Evolutionary conservation across 192 early-diverging fungal species (phyloP).

Genomic region (Linnemannia exigua): DNA sequence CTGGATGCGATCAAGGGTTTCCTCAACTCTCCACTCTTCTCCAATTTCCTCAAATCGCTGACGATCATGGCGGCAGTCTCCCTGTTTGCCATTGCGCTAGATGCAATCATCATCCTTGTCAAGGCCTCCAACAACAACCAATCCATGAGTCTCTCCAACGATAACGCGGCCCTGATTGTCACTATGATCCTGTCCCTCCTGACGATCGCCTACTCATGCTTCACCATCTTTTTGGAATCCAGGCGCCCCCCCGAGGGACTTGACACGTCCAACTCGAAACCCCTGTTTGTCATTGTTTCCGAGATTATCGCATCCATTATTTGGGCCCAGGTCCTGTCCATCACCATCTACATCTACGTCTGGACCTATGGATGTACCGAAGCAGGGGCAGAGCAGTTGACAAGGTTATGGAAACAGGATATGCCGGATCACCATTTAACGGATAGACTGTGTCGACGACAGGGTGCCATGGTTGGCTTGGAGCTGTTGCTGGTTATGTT

Average conservation of each 20-base stretch:
- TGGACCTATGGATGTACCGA: constrained; percentile 50
- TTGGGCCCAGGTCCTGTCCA: constrained; percentile 44
- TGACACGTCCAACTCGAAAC: constrained; percentile 47
- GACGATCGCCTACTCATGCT: constrained; percentile 51
- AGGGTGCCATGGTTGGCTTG: constrained; percentile 50
- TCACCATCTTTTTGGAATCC: constrained; percentile 56
- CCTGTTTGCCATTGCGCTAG: constrained; percentile 41
- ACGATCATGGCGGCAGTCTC: constrained; percentile 42
- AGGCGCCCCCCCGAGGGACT: constrained; percentile 46
- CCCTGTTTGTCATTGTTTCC: constrained; percentile 45
- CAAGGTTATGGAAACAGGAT: constrained; percentile 23
- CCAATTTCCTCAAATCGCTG: constrained; percentile 37
- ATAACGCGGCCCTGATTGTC: constrained; percentile 38
- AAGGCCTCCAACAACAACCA: constrained; percentile 13
- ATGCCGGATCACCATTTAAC: constrained; percentile 19
- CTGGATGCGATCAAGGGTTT: constrained; percentile 38
- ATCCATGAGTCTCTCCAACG: constrained; percentile 28
- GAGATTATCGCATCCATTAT: constrained; percentile 54
- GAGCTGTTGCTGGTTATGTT: constrained; percentile 44
- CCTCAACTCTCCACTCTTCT: constrained; percentile 52
- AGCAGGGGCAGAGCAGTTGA: constrained; percentile 15
- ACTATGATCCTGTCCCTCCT: constrained; percentile 33
- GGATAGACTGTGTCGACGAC: constrained; percentile 33
- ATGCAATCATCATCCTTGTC: constrained; percentile 33
- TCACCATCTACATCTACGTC: constrained; percentile 53